A percentile compares a stretch with the other conserved stretches of the same genome.
Conservation (phyloP, 179 eudicot genomes). For the Heliamphora pulchella region DNA sequence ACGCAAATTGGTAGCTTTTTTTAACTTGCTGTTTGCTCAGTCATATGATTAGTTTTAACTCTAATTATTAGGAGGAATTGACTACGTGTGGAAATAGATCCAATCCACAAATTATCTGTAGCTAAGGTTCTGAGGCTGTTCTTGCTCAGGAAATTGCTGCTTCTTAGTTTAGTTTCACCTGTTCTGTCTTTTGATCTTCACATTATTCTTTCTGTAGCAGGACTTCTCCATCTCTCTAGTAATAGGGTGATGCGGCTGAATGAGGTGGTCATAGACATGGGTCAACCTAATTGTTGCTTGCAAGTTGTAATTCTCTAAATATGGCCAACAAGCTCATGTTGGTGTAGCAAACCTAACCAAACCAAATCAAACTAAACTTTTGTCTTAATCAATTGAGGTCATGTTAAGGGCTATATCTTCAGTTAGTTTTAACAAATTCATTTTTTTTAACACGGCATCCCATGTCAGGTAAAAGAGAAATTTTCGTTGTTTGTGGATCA, state of each 20-base stretch:
- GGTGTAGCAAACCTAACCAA: no score
- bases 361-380: no score
- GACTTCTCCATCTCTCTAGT: neutral
- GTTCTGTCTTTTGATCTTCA: neutral
- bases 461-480: no score
- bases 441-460: no score
- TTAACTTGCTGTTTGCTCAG: neutral
- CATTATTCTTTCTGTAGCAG: neutral
- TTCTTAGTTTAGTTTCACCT: neutral
- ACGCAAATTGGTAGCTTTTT: neutral
- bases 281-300: neutral
- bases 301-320: neutral
- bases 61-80: neutral
- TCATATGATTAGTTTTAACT: neutral
- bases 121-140: constrained; percentile 10
- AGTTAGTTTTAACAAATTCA: no score
- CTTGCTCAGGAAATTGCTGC: neutral
- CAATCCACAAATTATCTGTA: neutral
- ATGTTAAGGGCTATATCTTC: no score
- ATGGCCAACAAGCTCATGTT: neutral
- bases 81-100: neutral
- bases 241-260: neutral
- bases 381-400: no score
- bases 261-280: neutral
- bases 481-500: no score